A percentile compares a stretch with the other conserved stretches of the same genome.
These are phyloP conservation scores for Gossypium gossypioides DNA, from an alignment of 441 rosid species.

Conservation along the genomic window DNA sequence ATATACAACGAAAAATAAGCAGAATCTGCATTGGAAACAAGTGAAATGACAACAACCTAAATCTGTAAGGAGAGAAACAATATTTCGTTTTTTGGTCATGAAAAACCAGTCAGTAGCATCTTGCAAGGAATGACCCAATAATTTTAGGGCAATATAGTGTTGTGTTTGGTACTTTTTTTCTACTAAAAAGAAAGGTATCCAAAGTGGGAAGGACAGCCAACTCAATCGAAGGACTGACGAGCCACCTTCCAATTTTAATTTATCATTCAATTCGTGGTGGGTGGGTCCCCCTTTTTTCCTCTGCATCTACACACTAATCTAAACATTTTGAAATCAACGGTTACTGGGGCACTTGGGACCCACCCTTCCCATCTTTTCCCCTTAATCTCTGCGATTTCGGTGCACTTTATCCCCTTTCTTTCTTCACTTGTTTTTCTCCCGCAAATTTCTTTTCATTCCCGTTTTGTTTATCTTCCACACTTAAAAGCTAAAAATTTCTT, in stretches of 20 bases:
- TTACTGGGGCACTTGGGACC: constrained; percentile 24
- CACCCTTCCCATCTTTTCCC: constrained; percentile 20
- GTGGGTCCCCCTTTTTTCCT: constrained; percentile 16
- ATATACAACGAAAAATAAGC: background rate
- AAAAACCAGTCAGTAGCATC: no score
- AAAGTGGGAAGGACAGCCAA: no score
- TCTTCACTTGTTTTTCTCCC: background rate
- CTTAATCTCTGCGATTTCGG: constrained; percentile 17
- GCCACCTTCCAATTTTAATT: no score
- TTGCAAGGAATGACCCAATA: no score
- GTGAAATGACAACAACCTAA: no score
- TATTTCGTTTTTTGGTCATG: no score
- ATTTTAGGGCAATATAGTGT: no score
- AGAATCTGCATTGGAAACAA: background rate
- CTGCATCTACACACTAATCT: constrained; percentile 1
- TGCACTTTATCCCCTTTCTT: constrained; percentile 3
- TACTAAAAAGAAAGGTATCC: no score
- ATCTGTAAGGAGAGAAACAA: no score
- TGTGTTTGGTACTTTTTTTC: no score
- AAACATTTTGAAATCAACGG: constrained; percentile 19
- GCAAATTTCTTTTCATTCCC: background rate
- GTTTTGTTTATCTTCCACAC: constrained; percentile 7
- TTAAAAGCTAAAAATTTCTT: background rate
- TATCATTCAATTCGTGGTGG: background rate
- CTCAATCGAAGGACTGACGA: no score